Evolutionary conservation across 495 filamentous ascomycete genomes (phyloP).

Genomic region (Penicillium pancosmium): DNA sequence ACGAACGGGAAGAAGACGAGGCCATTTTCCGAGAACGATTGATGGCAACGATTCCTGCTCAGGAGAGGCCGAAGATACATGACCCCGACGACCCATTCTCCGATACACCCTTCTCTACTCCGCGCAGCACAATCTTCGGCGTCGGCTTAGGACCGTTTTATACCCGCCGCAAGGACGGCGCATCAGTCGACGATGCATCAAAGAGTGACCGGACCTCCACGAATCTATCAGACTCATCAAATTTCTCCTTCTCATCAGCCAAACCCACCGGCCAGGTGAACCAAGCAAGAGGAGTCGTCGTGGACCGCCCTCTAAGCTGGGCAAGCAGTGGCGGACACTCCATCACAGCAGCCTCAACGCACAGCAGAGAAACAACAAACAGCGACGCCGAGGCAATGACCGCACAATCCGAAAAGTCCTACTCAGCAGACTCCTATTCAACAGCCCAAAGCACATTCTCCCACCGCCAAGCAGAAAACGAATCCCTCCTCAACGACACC

Average conservation of each 20-base stretch:
- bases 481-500: constrained; percentile 54
- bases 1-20: constrained; percentile 72
- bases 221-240: constrained; percentile 55
- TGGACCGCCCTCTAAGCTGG: constrained; percentile 26
- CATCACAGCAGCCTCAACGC: constrained; percentile 21
- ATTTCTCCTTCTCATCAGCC: constrained; percentile 35
- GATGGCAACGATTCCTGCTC: constrained; percentile 27
- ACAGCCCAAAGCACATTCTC: constrained; percentile 67
- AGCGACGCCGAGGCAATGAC: constrained; percentile 30
- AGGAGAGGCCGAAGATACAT: constrained; percentile 10
- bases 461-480: constrained; percentile 66
- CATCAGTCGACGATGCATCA: constrained; percentile 32
- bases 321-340: constrained; percentile 33
- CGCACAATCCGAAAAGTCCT: constrained; percentile 38
- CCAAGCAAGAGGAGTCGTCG: constrained; percentile 19
- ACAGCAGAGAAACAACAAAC: constrained; percentile 26
- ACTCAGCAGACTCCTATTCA: constrained; percentile 62
- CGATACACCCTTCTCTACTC: constrained; percentile 31
- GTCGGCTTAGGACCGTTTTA: constrained; percentile 34
- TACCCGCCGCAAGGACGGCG: constrained; percentile 27
- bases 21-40: constrained; percentile 30
- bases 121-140: constrained; percentile 33
- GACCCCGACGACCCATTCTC: constrained; percentile 35
- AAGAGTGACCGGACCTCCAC: constrained; percentile 60
- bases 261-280: constrained; percentile 19